phyloP scores from a whole-genome alignment of 2,329 filamentous ascomycete species.

The Fusarium bulbicola region DNA sequence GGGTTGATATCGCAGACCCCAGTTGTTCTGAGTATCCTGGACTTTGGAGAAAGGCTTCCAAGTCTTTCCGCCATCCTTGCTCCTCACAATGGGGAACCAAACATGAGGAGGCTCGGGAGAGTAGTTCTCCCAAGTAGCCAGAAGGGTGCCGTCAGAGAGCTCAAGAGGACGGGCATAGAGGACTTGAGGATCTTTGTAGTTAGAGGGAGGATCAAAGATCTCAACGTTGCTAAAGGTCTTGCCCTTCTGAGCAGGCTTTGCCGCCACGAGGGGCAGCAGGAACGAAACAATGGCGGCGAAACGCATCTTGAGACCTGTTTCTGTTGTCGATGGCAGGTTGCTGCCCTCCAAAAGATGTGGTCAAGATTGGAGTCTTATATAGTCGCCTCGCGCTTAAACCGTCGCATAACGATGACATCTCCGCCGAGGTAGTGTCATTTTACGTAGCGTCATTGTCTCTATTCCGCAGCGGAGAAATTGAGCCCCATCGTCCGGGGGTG shows the following conservation, averaged over 20 bases:
- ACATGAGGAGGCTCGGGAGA: slow-evolving; percentile 63
- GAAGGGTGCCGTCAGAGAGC: slow-evolving; percentile 56
- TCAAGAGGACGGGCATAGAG: slow-evolving; percentile 57
- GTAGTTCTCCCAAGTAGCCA: slow-evolving; percentile 67
- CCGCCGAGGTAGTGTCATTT: slow-evolving; percentile 11
- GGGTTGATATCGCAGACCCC: slow-evolving; percentile 75
- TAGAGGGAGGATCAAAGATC: slow-evolving; percentile 53
- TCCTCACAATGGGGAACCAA: slow-evolving; percentile 64
- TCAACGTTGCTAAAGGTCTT: slow-evolving; percentile 43
- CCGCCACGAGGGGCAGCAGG: slow-evolving; percentile 26
- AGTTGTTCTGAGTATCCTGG: slow-evolving; percentile 69
- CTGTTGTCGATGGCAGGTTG: slow-evolving; percentile 5
- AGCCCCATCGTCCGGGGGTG: slow-evolving; percentile 16
- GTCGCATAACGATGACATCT: neutral
- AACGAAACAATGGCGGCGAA: slow-evolving; percentile 22
- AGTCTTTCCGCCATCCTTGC: slow-evolving; percentile 62
- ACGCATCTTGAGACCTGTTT: slow-evolving; percentile 21
- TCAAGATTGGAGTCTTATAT: slow-evolving; percentile 12
- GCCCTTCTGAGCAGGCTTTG: slow-evolving; percentile 16
- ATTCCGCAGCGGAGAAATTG: slow-evolving; percentile 24
- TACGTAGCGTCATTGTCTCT: neutral
- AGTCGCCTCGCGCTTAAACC: neutral
- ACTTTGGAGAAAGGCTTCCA: slow-evolving; percentile 71
- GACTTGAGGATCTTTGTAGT: slow-evolving; percentile 55
- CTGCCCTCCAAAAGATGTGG: neutral